Evolutionary conservation across 2,329 filamentous ascomycete genomes (phyloP), one percentile per base, ranked within the genome.

Genomic region (Dothideomycetidae sp.): DNA sequence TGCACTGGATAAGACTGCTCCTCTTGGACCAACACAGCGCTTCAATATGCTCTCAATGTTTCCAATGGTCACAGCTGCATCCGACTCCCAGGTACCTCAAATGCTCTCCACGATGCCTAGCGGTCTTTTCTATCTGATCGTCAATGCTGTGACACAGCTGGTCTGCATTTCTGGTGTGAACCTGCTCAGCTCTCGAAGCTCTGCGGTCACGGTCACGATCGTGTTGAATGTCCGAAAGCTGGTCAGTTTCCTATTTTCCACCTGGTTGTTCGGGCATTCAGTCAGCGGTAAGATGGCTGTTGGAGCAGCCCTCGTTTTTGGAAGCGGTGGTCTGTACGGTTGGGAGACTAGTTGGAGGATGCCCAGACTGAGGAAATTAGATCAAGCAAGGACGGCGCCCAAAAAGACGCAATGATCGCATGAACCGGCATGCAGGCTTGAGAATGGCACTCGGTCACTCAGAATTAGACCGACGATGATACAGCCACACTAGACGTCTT

Each of bases 141-240:
- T 80, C 44, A 92, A 92, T 50, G 83, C 92, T 0, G 54, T 92
- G 33, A 96, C 90, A 3, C 90, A 98, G 58, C 84, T 94, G 51
- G 73, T 85, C 15, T 98, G 90, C 57, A 96, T 98, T 45, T 81
- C 86, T 3, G 90, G 90, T 2, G 90, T 98, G 40, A 96, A 96
- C 49, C 70, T 93, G n/a, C 68, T 98, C 3, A 86, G 83, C 1
- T 82, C 88, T 1, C 79, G 78, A 38, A 83, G 83, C 3, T 88
- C 86, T 3, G 92, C 90, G 0, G 69, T 98, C 39, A 96, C 90
- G 0, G 90, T 98, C 15, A 94, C 88, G 1, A 93, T 98, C 49
- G 85, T 96, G 33, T 67, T 98, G 42, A 98, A 96, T 55, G 81
- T 98, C 42, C 73, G 90, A 48, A 98, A 98, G 60, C 66, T 98